Percentiles rank a stretch among this genome's conserved stretches.
Conservation (phyloP, 2,329 filamentous ascomycete species). For the Colletotrichum sp. region DNA sequence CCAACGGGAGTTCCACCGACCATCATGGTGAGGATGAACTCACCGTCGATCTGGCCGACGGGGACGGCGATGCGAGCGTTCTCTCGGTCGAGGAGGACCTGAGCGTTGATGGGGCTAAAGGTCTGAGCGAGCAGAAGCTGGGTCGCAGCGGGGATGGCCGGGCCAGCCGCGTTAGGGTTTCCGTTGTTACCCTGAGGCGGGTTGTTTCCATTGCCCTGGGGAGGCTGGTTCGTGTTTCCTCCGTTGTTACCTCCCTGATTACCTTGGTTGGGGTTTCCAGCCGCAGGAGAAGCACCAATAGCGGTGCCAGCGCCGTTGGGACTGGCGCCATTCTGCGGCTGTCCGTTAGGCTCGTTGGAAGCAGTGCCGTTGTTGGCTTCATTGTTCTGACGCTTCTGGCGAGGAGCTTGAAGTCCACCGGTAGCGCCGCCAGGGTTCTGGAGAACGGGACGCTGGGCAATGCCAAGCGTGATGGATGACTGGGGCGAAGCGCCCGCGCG, state of each 20-base stretch:
- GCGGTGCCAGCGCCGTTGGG: background rate
- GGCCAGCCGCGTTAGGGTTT: background rate
- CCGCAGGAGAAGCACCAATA: background rate
- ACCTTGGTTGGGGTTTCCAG: background rate
- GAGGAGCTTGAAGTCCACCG: conserved; percentile 5
- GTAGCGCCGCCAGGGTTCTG: conserved; percentile 25
- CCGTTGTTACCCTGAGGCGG: background rate
- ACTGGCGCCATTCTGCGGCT: background rate
- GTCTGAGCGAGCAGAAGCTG: conserved; percentile 25
- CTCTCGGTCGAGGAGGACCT: conserved; percentile 23
- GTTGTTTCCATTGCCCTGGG: background rate
- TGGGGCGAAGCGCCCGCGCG: conserved; percentile 23
- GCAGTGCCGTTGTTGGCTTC: conserved; percentile 3
- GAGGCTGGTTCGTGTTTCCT: background rate
- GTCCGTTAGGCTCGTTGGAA: background rate
- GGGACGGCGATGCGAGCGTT: conserved; percentile 24
- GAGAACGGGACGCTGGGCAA: conserved; percentile 24
- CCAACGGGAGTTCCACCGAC: conserved; percentile 17
- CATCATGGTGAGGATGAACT: conserved; percentile 26
- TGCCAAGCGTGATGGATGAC: conserved; percentile 21
- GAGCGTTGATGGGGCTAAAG: conserved; percentile 22
- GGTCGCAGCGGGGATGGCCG: conserved; percentile 21
- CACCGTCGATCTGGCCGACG: conserved; percentile 24
- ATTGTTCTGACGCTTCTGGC: conserved; percentile 16
- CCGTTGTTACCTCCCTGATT: background rate